Base-by-base conservation (phyloP, 1,284 basidiomycete genomes). In the Peniophora sp. region DNA sequence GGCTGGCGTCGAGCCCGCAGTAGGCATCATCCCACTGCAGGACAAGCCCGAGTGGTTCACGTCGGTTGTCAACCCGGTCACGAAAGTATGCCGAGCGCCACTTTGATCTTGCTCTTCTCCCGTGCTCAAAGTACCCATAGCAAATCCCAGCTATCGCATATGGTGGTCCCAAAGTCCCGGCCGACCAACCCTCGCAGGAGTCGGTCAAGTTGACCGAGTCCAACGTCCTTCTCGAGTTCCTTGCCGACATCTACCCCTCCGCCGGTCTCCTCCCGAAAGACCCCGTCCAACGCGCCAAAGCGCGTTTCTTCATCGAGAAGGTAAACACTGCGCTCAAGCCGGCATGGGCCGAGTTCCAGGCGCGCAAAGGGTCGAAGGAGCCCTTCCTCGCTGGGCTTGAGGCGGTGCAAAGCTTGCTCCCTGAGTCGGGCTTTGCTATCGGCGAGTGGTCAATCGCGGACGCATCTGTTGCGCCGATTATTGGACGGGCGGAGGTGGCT, bases 1-100 rank as follows among this genome's bases (percentile, higher is more conserved):
- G 53, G 71, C 73, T 2, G 72, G 74, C 8, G 71, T 74, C 2
- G 60, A 72, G 0, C 78, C 69, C 58, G 74, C 70, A 24, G 61
- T 68, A 25, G 79, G 68, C 55, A 69, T 78, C 55, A 75, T 85
- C 52, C 75, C 85, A 57, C 62, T 85, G 27, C 51, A 60, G 55
- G 78, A 82, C 68, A 85, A 85, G 66, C 83, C 84, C 0, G 71
- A 69, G 48, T 83, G 81, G 83, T 84, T 81, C 60, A 23, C 44
- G 8, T 16, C 12, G 6, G 44, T 25, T n/a, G 62, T 72, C 41
- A 19, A 45, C 44, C 44, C 44, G 19, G 14, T 45, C 20, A 45
- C n/a, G 44, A 25, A 0, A 69, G 74, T 1, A 70, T 52, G 59
- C 17, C 50, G 49, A 48, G 49, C n/a, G 86, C 35, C 85, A 85